phyloP scores from a whole-genome alignment of 768 basidiomycete species.

The Tulasnella sp. region DNA sequence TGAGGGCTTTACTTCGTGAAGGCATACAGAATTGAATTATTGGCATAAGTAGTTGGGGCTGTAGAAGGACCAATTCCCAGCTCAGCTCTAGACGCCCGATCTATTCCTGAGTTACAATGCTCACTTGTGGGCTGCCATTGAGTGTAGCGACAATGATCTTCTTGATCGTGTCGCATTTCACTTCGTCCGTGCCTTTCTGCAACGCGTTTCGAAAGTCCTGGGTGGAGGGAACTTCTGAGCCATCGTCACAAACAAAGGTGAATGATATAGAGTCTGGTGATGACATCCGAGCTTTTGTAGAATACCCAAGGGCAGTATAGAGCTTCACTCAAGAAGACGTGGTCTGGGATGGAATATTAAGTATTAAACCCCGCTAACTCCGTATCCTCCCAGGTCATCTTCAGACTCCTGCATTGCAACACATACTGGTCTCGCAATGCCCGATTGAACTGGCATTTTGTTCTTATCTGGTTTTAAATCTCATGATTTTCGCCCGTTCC shows the following conservation, averaged over 20 bases:
- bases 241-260: conserved; percentile 60
- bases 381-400: no score
- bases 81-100: neutral
- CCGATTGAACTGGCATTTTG: no score
- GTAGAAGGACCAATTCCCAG: conserved; percentile 5
- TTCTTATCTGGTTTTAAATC: no score
- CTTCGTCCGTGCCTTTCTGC: conserved; percentile 93
- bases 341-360: conserved; percentile 4
- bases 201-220: conserved; percentile 71
- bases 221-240: conserved; percentile 61
- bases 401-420: no score
- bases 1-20: conserved; percentile 86
- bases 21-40: conserved; percentile 98
- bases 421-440: no score
- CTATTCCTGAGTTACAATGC: conserved; percentile 21
- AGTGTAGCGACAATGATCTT: conserved; percentile 88
- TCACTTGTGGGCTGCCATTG: conserved; percentile 86
- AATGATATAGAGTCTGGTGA: conserved; percentile 41
- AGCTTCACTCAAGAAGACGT: neutral
- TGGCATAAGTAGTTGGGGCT: conserved; percentile 94
- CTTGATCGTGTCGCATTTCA: conserved; percentile 92
- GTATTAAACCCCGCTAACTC: no score
- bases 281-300: conserved; percentile 1
- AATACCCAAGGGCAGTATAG: neutral
- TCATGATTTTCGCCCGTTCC: no score